Evolutionary conservation across 768 basidiomycete species (phyloP).

Genomic region (Gautieria morchelliformis): DNA sequence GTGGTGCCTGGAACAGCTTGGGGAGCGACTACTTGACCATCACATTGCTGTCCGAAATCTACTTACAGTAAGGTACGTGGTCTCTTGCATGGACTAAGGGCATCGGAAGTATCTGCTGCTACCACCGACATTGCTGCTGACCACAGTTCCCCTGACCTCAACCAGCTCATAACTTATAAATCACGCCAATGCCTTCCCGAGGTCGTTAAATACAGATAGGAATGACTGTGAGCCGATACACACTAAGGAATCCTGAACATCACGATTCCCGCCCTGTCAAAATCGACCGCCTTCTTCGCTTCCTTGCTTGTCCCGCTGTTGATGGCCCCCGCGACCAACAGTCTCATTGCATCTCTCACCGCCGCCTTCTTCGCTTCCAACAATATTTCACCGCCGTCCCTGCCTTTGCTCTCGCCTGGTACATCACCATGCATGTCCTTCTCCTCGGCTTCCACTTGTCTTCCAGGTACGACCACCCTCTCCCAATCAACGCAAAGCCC

Average conservation of each 20-base stretch:
- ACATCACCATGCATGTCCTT: not conserved
- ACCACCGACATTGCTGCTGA: no score
- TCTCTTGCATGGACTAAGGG: no score
- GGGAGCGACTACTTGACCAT: no score
- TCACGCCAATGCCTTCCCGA: no score
- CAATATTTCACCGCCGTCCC: slow-evolving; percentile 12
- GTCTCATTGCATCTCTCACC: slow-evolving; percentile 36
- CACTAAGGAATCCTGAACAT: slow-evolving; percentile 54
- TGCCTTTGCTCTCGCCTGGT: slow-evolving; percentile 3
- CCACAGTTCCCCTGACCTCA: no score
- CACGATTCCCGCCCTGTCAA: slow-evolving; percentile 49
- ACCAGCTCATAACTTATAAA: no score
- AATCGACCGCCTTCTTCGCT: slow-evolving; percentile 46
- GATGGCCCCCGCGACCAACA: slow-evolving; percentile 47
- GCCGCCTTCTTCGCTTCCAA: slow-evolving; percentile 26
- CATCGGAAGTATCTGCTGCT: no score
- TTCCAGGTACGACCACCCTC: slow-evolving; percentile 23
- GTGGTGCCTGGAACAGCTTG: no score
- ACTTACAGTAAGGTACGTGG: no score
- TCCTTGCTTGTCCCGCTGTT: slow-evolving; percentile 43
- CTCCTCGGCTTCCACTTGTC: not conserved
- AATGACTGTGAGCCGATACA: no score
- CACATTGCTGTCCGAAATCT: no score
- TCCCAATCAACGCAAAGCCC: slow-evolving; percentile 58
- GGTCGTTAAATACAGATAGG: no score